These are phyloP conservation scores for Pyrenopolyporus hunteri DNA, from an alignment of 495 filamentous ascomycete species.

Conservation along the genomic window DNA sequence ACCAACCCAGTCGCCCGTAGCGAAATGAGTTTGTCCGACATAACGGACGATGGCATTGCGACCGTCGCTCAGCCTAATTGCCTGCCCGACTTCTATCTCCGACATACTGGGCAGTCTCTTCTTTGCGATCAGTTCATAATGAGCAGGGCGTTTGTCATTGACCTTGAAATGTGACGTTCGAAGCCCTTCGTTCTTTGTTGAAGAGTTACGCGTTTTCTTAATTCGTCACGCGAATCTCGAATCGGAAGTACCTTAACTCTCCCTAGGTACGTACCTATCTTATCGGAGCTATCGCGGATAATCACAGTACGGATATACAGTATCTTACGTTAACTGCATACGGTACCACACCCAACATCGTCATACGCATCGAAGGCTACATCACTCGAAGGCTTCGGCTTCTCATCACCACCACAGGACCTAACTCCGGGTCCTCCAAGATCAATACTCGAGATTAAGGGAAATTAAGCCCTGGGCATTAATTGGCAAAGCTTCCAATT, in stretches of 20 bases:
- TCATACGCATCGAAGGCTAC: no score
- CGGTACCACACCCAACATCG: no score
- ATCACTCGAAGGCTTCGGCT: no score
- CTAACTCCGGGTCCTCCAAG: no score
- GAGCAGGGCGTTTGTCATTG: constrained; percentile 14
- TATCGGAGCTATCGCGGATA: constrained; percentile 15
- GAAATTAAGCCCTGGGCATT: background rate
- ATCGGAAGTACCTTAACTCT: no score
- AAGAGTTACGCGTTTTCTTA: constrained; percentile 8
- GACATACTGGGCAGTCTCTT: constrained; percentile 42
- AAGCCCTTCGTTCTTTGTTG: constrained; percentile 28
- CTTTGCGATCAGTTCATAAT: constrained; percentile 38
- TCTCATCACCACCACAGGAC: no score
- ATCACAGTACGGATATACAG: constrained; percentile 8
- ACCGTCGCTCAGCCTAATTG: constrained; percentile 74
- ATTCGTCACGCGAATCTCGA: constrained; percentile 41
- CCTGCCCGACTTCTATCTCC: constrained; percentile 53
- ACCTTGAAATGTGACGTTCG: constrained; percentile 9
- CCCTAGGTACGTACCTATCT: constrained; percentile 5
- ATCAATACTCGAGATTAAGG: no score
- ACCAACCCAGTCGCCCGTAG: constrained; percentile 85
- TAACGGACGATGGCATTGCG: constrained; percentile 79
- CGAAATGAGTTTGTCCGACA: constrained; percentile 78
- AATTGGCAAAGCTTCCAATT: no score
- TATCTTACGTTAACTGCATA: background rate